phyloP scores from a whole-genome alignment of 306 rosid species.

The Casuarina equisetifolia region DNA sequence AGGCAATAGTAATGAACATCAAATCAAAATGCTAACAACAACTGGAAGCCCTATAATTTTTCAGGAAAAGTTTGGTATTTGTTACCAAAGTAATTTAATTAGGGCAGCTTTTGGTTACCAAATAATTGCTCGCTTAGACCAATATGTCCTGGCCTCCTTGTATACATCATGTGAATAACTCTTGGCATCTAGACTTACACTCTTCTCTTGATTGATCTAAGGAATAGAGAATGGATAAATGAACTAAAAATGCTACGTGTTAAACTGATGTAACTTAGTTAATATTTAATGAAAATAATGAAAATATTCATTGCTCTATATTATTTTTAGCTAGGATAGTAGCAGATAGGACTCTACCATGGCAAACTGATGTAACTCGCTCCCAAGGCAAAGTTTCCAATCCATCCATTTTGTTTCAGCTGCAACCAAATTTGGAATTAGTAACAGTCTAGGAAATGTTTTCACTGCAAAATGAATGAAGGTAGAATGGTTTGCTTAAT shows the following conservation, averaged over 20 bases:
- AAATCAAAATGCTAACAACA: not conserved
- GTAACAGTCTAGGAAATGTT: conserved; percentile 27
- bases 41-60: not conserved
- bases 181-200: conserved; percentile 9
- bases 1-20: not conserved
- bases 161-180: conserved; percentile 1
- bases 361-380: conserved; percentile 99
- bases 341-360: conserved; percentile 60
- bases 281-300: not conserved
- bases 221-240: not conserved
- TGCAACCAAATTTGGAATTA: conserved; percentile 41
- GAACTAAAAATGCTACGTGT: conserved; percentile 16
- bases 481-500: conserved; percentile 4
- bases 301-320: conserved; percentile 4
- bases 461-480: not conserved
- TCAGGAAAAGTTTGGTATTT: conserved; percentile 3
- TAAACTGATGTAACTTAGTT: not conserved
- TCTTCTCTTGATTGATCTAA: not conserved
- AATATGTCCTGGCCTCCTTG: not conserved
- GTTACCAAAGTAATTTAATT: not conserved
- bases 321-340: conserved; percentile 15
- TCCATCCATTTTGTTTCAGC: conserved; percentile 99
- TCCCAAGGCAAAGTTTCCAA: conserved; percentile 96
- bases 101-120: not conserved
- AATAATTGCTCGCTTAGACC: not conserved